Conservation (phyloP, 441 rosid species). For the Erysimum cheiri region DNA sequence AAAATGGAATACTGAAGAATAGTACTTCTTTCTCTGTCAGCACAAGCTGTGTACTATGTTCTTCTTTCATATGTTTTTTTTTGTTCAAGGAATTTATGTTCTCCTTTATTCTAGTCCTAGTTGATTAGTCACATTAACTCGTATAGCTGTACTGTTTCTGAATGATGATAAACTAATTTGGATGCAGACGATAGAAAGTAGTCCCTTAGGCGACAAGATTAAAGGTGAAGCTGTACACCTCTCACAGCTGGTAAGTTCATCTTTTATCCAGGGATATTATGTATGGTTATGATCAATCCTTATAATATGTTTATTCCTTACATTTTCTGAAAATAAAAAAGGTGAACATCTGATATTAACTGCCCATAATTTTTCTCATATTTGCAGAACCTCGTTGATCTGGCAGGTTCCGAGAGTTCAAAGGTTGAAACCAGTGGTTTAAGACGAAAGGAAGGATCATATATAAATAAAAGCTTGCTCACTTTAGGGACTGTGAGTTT, state of each 20-base stretch:
- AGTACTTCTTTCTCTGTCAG: not conserved
- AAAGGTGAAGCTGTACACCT: conserved; percentile 94
- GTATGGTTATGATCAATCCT: conserved; percentile 23
- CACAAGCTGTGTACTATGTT: conserved; percentile 19
- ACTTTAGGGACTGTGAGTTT: conserved; percentile 97
- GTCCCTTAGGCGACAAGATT: conserved; percentile 74
- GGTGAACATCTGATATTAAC: conserved; percentile 29
- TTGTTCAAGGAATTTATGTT: conserved; percentile 24
- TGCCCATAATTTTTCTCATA: conserved; percentile 44
- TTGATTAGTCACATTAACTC: conserved; percentile 15
- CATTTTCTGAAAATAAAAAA: conserved; percentile 2
- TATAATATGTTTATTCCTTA: not conserved
- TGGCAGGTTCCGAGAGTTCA: conserved; percentile 99
- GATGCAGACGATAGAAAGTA: conserved; percentile 91
- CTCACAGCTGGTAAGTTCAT: conserved; percentile 89
- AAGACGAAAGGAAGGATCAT: conserved; percentile 97
- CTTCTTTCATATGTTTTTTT: conserved; percentile 22
- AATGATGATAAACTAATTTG: conserved; percentile 39
- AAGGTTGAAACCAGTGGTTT: conserved; percentile 95
- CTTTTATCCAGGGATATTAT: conserved; percentile 30
- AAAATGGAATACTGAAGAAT: conserved; percentile 18
- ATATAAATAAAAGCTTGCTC: conserved; percentile 96
- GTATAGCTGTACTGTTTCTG: conserved; percentile 23
- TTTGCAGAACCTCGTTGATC: conserved; percentile 99
- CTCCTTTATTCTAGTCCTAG: conserved; percentile 9